Evolutionary conservation across 2,329 filamentous ascomycete genomes (phyloP).

Genomic region (Fusarium staphyleae): DNA sequence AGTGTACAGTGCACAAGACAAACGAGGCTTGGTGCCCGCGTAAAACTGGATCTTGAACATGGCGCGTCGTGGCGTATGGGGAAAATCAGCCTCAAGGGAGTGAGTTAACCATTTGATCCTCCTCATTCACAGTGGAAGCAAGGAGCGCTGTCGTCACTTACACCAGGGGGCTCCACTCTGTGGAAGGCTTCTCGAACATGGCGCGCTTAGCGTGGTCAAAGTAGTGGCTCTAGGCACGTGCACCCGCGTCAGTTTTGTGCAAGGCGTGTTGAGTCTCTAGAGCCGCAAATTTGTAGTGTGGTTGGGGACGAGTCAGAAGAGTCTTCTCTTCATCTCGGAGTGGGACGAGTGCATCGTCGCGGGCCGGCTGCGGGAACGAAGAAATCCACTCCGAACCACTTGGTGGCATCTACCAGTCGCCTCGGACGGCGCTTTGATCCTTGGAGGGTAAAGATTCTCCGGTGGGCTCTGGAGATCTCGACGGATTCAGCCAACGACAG

Average conservation of each 20-base stretch:
- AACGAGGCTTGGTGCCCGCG: conserved; percentile 10
- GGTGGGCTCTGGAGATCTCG: conserved; percentile 10
- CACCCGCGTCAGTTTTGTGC: conserved; percentile 40
- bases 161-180: conserved; percentile 21
- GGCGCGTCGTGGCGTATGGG: conserved; percentile 23
- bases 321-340: conserved; percentile 7
- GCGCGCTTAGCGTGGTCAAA: conserved; percentile 21
- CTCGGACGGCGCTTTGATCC: conserved; percentile 22
- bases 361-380: conserved; percentile 28
- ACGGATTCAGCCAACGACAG: conserved; percentile 30
- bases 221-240: conserved; percentile 30
- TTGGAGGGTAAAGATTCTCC: conserved; percentile 28
- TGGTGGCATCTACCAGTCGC: conserved; percentile 29
- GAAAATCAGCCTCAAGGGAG: conserved; percentile 27
- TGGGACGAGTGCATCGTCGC: conserved; percentile 35
- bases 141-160: conserved; percentile 33
- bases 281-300: conserved; percentile 35
- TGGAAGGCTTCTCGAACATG: conserved; percentile 41
- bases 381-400: conserved; percentile 36
- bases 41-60: conserved; percentile 31
- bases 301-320: conserved; percentile 36
- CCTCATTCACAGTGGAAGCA: conserved; percentile 32
- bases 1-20: conserved; percentile 22
- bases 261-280: conserved; percentile 11
- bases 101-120: conserved; percentile 27